A percentile compares a stretch with the other conserved stretches of the same genome.
Conservation (phyloP, 805 yeast genomes). For the Spathaspora arborariae region DNA sequence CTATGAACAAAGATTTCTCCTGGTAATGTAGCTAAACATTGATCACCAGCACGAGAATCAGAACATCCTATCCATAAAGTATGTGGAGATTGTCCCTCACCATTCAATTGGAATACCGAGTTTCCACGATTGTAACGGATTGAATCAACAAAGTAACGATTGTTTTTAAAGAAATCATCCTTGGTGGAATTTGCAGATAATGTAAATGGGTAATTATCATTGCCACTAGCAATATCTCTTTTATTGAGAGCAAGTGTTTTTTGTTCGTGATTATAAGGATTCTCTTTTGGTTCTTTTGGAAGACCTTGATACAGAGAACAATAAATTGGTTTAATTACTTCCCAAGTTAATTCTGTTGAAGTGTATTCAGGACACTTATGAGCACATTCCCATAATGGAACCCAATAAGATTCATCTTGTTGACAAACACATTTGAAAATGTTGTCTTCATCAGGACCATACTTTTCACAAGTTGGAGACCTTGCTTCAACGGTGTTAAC, state of each 20-base stretch:
- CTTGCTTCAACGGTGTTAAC: background rate
- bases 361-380: background rate
- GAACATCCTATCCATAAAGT: conserved; percentile 94
- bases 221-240: too few relatives aligned
- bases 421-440: conserved; percentile 1
- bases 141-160: conserved; percentile 43
- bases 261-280: background rate
- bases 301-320: background rate
- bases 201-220: conserved; percentile 39
- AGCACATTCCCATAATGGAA: background rate
- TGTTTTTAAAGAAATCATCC: conserved; percentile 47
- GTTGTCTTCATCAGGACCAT: background rate
- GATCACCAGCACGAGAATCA: conserved; percentile 86
- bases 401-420: background rate
- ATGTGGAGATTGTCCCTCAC: conserved; percentile 86
- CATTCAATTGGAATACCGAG: conserved; percentile 57
- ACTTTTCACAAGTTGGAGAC: background rate
- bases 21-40: conserved; percentile 70
- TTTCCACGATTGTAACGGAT: conserved; percentile 49
- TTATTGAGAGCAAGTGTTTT: too few relatives aligned
- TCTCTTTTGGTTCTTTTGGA: background rate
- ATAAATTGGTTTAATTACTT: background rate
- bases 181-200: conserved; percentile 46
- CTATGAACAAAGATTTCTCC: conserved; percentile 90
- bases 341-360: background rate